Conservation (phyloP, 192 early-diverging fungal genomes). For the Coemansia sp. region DNA sequence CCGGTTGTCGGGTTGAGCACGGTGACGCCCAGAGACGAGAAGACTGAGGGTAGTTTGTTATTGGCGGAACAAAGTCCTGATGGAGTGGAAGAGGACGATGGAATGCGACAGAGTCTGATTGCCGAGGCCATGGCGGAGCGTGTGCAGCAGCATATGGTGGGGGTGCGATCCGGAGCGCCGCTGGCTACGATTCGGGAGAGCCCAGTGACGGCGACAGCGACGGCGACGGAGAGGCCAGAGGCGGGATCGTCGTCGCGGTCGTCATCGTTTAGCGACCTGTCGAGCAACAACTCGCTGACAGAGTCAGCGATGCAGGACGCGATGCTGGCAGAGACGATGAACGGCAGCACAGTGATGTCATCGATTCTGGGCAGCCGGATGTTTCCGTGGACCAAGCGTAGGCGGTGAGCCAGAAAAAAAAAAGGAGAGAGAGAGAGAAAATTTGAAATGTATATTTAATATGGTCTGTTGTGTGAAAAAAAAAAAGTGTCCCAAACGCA, state of each 20-base stretch:
- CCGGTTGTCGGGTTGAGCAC: constrained; percentile 38
- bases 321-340: constrained; percentile 45
- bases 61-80: too few relatives aligned
- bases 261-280: constrained; percentile 50
- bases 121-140: constrained; percentile 41
- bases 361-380: constrained; percentile 44
- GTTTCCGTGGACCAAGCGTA: constrained; percentile 41
- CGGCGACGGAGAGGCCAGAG: background rate
- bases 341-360: constrained; percentile 41
- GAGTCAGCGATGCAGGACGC: constrained; percentile 56
- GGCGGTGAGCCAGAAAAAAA: constrained; percentile 10
- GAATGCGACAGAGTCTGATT: constrained; percentile 33
- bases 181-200: too few relatives aligned
- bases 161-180: background rate
- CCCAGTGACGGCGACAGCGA: too few relatives aligned
- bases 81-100: constrained; percentile 9
- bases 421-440: too few relatives aligned
- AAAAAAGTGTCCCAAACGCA: constrained; percentile 6
- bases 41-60: too few relatives aligned
- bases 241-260: constrained; percentile 11
- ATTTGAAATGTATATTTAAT: background rate
- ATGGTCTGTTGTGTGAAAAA: background rate
- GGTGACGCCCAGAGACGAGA: constrained; percentile 15
- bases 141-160: background rate
- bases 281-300: constrained; percentile 42